Evolutionary conservation across 352 stramenopile species (phyloP), one percentile per base, ranked within the genome.

Genomic region (Phytophthora lateralis): DNA sequence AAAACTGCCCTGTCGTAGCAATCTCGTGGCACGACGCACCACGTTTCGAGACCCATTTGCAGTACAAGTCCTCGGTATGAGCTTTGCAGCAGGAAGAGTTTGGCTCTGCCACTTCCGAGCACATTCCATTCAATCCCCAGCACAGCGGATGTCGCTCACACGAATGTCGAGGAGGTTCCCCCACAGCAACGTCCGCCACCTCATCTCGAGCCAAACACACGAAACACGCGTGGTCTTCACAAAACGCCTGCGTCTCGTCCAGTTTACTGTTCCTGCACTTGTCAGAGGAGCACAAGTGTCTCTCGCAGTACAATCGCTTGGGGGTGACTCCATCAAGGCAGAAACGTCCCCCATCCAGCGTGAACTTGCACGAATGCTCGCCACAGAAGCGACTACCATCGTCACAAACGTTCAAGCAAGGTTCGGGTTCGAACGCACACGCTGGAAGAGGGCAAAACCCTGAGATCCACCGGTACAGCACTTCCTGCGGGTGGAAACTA

Each of bases 381-480:
- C 48, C 18, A 45, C 71, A 80, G 10, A 61, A 80, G 0, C 44
- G 39, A 34, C 71, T 75, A 2, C 32, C 34, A 1, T 71, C 45
- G 15, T 26, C 39, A 6, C 69, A 75, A 32, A 90, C 67, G 0
- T 65, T 55, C 4, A 46, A 44, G 11, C 82, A 89, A 1, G 69
- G 14, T 41, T 82, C 63, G 15, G 27, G 3, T 30, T 69, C n/a
- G 18, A 27, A 71, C 11, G 35, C 29, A n/a, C 82, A 91, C 1
- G 45, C 55, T 14, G 80, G 76, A 2, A 79, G 48, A 2, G 82
- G 82, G 0, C 69, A 46, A 51, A 90, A 86, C 0, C 80, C 82
- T 8, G 55, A 62, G 18, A 91, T 70, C 82, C 82, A 91, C 47
- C 51, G 55, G 24, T 84, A 80, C 17, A 91, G 18, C 21, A 91